Percentiles rank a stretch among this genome's conserved stretches.
These are phyloP conservation scores for Tolypocladium paradoxum DNA, from an alignment of 2,329 filamentous ascomycete species.

Conservation along the genomic window DNA sequence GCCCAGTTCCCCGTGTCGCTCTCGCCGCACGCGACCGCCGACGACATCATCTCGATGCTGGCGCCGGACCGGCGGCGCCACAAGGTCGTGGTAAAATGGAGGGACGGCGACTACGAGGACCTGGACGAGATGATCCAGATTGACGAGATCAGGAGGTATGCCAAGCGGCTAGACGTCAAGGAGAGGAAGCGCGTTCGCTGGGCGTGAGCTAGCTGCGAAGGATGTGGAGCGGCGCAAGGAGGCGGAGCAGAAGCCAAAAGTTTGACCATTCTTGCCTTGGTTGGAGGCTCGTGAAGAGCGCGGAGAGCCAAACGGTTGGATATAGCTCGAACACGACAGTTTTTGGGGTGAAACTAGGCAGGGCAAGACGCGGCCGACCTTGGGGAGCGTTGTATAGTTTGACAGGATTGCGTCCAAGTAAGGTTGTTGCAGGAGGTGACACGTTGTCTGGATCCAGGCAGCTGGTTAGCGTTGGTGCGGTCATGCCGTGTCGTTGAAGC, in stretches of 20 bases:
- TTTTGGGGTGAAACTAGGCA: background rate
- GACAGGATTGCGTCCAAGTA: background rate
- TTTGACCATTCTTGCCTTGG: background rate
- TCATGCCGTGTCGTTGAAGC: background rate
- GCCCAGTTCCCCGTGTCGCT: constrained; percentile 11
- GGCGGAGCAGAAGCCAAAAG: background rate
- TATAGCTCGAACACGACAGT: background rate
- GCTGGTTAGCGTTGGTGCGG: background rate
- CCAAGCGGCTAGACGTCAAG: constrained; percentile 12
- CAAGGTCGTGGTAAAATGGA: constrained; percentile 18
- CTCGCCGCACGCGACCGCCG: constrained; percentile 4
- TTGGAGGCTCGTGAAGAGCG: background rate
- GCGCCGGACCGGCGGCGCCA: constrained; percentile 10
- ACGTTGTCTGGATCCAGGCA: background rate
- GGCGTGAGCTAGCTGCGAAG: background rate
- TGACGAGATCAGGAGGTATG: constrained; percentile 10
- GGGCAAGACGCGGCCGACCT: background rate
- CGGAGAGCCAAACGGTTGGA: background rate
- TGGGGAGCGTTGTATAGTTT: background rate
- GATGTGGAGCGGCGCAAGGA: background rate
- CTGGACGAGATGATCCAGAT: constrained; percentile 12
- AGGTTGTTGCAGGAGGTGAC: background rate
- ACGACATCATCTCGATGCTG: constrained; percentile 11
- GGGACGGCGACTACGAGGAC: constrained; percentile 11
- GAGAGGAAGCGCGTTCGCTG: constrained; percentile 13